Base-by-base conservation (phyloP, 352 stramenopile genomes). In the Peronospora belbahrii region DNA sequence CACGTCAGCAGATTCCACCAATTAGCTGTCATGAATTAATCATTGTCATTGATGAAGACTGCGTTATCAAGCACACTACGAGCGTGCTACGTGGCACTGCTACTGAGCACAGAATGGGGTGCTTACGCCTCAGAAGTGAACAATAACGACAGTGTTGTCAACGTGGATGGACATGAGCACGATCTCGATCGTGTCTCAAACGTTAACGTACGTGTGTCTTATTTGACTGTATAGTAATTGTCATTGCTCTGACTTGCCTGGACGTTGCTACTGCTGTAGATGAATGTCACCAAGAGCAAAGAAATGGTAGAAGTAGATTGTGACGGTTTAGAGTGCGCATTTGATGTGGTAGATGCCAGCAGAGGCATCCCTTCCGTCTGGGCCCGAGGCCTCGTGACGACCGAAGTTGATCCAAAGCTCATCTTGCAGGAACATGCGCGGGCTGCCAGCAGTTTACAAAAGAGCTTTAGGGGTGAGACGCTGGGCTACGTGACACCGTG, bases 401-500 rank as follows among this genome's bases (percentile, higher is more conserved):
- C 58, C 35, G 77, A 74, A 24, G 55, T 68, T 6, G 71, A 62
- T 32, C 59, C 61, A n/a, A 52, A 61, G 3, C 59, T 69, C 28
- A 74, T 88, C 37, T 37, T 80, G 46, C 56, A 79, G 34, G 51
- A 65, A 30, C 70, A 75, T 14, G 55, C 48, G 9, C 54, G 59
- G 15, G 46, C 44, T 6, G 50, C 40, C 5, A 65, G 13, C 9
- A 42, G 42, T 13, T 31, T 59, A 13, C 24, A 60, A 3, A 78
- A 79, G 32, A 30, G 49, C 7, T 86, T 87, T 30, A 14, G 24
- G 9, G 70, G 72, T 11, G 77, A 89, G 49, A 74, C 62, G 18
- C 48, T 91, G 23, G 77, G 73, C 14, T 91, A 88, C 48, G 77
- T 91, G 47, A 91, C 80, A 2, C 80, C 80, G 9, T 91, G 80